Percentiles rank a stretch among this genome's conserved stretches.
Evolutionary conservation across 345 rosid species (phyloP).

Genomic region (Lepidium sativum): DNA sequence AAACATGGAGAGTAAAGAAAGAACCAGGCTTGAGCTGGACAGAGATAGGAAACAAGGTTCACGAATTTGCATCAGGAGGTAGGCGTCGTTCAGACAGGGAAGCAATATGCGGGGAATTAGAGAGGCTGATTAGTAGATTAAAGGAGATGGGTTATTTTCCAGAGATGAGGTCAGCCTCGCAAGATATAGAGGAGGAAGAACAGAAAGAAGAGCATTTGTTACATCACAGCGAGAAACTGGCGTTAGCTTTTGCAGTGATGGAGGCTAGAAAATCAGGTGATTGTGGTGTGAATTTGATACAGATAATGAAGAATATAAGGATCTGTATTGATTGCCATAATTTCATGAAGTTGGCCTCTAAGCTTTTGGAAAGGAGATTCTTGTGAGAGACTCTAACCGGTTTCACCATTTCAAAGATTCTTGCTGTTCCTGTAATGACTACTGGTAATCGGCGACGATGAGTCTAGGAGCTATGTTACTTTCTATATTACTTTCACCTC

Average conservation of each 20-base stretch:
- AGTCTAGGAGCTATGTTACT: neutral
- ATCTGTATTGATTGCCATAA: constrained; percentile 83
- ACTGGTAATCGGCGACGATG: constrained; percentile 43
- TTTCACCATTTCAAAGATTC: constrained; percentile 68
- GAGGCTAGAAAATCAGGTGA: constrained; percentile 24
- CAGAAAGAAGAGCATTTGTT: constrained; percentile 65
- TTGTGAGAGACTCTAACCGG: constrained; percentile 74
- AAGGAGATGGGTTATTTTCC: constrained; percentile 72
- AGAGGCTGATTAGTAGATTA: constrained; percentile 43
- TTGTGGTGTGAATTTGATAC: constrained; percentile 28
- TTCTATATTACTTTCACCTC: constrained; percentile 20
- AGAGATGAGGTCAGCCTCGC: constrained; percentile 56
- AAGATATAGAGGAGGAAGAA: constrained; percentile 74
- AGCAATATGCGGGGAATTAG: constrained; percentile 39
- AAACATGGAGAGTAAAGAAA: constrained; percentile 48
- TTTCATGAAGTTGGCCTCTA: constrained; percentile 80
- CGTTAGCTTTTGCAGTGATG: constrained; percentile 58
- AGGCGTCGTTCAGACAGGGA: constrained; percentile 48
- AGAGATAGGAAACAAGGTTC: constrained; percentile 53
- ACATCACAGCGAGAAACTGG: constrained; percentile 80
- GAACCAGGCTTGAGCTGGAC: constrained; percentile 93
- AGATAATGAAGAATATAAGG: constrained; percentile 71
- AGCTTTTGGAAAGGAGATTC: constrained; percentile 54
- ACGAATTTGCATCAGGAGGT: constrained; percentile 80
- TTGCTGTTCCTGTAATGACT: constrained; percentile 72